Conservation (phyloP, 1,284 basidiomycete genomes). For the Trametes pubescens region DNA sequence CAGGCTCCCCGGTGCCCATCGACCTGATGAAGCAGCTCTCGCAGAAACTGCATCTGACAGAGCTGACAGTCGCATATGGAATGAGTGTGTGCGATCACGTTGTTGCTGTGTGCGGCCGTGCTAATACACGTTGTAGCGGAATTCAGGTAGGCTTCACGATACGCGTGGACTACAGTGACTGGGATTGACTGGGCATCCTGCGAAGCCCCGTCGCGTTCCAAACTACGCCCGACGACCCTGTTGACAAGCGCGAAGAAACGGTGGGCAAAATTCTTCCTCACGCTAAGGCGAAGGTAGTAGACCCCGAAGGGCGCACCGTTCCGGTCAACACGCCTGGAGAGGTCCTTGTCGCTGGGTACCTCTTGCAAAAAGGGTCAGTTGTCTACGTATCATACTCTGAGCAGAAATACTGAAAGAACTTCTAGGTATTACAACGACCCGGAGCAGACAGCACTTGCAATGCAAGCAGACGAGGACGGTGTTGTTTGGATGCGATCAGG, state of each 20-base stretch:
- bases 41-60: conserved; percentile 67
- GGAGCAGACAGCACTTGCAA: conserved; percentile 69
- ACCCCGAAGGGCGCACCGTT: conserved; percentile 64
- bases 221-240: conserved; percentile 69
- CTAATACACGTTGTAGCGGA: conserved; percentile 40
- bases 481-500: conserved; percentile 87
- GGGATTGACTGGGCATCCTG: background rate
- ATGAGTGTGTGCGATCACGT: conserved; percentile 67
- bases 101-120: background rate
- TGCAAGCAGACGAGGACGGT: conserved; percentile 64
- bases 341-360: conserved; percentile 77
- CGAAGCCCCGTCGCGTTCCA: conserved; percentile 86
- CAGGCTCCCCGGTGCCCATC: conserved; percentile 83
- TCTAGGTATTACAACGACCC: conserved; percentile 81
- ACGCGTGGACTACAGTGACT: background rate
- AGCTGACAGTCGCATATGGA: conserved; percentile 82
- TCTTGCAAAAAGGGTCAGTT: conserved; percentile 78
- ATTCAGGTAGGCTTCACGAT: conserved; percentile 39
- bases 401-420: background rate
- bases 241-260: conserved; percentile 80
- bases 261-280: conserved; percentile 82
- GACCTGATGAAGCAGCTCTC: conserved; percentile 80
- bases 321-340: conserved; percentile 78
- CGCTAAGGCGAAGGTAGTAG: conserved; percentile 78
- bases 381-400: background rate